Evolutionary conservation across 306 rosid genomes (phyloP).

Genomic region (Glycyrrhiza uralensis): DNA sequence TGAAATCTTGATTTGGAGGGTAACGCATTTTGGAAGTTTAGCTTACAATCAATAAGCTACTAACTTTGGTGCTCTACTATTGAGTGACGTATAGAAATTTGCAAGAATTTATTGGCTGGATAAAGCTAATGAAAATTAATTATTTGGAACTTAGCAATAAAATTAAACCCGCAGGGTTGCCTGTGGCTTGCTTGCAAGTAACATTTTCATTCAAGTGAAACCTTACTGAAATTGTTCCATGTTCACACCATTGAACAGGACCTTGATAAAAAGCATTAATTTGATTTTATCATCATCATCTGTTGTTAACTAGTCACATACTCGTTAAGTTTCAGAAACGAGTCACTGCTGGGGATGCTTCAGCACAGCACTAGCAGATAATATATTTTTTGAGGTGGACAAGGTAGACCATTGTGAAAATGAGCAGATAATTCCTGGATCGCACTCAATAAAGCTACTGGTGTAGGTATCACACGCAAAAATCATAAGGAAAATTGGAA

Average conservation of each 20-base stretch:
- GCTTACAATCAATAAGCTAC: background rate
- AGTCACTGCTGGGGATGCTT: slow-evolving; percentile 20
- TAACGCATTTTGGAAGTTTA: background rate
- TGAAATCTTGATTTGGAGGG: slow-evolving; percentile 4
- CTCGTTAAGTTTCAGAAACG: background rate
- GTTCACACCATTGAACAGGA: background rate
- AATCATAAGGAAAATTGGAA: background rate
- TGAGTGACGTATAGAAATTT: background rate
- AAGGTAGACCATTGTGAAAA: background rate
- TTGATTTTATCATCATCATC: background rate
- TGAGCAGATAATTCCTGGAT: slow-evolving; percentile 27
- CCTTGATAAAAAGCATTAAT: background rate
- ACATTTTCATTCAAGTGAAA: background rate
- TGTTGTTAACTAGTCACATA: slow-evolving; percentile 8
- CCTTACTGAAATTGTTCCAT: background rate
- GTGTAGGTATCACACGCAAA: slow-evolving; percentile 18
- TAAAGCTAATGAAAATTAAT: background rate
- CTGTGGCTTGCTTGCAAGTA: background rate
- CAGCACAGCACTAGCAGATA: background rate
- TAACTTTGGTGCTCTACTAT: background rate
- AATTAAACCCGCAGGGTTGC: background rate
- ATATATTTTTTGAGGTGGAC: background rate
- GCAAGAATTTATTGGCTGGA: background rate
- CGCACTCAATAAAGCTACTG: slow-evolving; percentile 28
- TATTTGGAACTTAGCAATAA: background rate